A percentile compares a stretch with the other conserved stretches of the same genome.
phyloP scores from a whole-genome alignment of 2,329 filamentous ascomycete genomes.

The Colletotrichum sp. region DNA sequence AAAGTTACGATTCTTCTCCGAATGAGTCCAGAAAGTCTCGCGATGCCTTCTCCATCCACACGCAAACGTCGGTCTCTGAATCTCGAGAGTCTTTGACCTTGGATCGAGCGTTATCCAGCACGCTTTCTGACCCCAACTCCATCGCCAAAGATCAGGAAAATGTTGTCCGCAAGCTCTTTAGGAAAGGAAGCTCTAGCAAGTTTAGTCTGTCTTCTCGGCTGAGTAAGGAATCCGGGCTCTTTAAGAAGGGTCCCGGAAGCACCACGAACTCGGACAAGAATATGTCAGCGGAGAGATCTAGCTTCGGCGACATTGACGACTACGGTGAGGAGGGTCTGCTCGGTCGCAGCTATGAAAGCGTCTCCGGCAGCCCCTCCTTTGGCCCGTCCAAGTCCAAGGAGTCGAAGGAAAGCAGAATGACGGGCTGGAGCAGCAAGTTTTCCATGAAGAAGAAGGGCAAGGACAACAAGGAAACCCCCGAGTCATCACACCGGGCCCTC shows the following conservation, averaged over 20 bases:
- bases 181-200: slow-evolving; percentile 70
- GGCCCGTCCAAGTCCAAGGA: slow-evolving; percentile 54
- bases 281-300: slow-evolving; percentile 59
- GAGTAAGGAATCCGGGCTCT: slow-evolving; percentile 58
- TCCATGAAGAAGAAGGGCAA: slow-evolving; percentile 66
- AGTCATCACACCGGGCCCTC: slow-evolving; percentile 46
- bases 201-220: slow-evolving; percentile 65
- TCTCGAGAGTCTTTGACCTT: slow-evolving; percentile 63
- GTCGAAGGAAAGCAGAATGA: slow-evolving; percentile 54
- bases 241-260: slow-evolving; percentile 66
- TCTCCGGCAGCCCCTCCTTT: slow-evolving; percentile 61
- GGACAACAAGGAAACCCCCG: slow-evolving; percentile 59
- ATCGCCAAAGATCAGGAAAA: slow-evolving; percentile 58
- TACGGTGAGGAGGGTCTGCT: slow-evolving; percentile 51
- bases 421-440: slow-evolving; percentile 54
- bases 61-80: slow-evolving; percentile 61
- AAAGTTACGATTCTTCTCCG: slow-evolving; percentile 52
- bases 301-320: slow-evolving; percentile 62
- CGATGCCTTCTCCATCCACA: slow-evolving; percentile 62
- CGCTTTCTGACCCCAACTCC: slow-evolving; percentile 57
- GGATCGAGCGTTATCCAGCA: slow-evolving; percentile 61
- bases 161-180: slow-evolving; percentile 64
- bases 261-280: slow-evolving; percentile 63
- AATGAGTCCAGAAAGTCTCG: slow-evolving; percentile 60
- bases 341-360: slow-evolving; percentile 61